Conservation (phyloP, 148 eudicot species). For the Rhododendron simsii region DNA sequence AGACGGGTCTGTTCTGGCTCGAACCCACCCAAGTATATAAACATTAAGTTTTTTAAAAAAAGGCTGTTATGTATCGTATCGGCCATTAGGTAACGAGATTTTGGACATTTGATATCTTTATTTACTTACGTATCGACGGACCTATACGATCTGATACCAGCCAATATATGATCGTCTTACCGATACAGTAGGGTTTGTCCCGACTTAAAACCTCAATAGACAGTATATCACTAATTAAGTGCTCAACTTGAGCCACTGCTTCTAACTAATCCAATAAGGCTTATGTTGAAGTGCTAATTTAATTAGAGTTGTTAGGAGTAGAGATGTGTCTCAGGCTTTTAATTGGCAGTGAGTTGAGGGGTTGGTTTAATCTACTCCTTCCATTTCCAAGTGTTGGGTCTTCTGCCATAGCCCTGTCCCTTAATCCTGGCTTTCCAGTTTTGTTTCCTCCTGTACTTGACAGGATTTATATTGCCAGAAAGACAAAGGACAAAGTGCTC, state of each 20-base stretch:
- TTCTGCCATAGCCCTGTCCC: not conserved
- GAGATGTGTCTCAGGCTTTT: not conserved
- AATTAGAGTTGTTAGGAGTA: not conserved
- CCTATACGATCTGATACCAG: not conserved
- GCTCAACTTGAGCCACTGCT: not conserved
- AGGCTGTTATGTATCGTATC: no score
- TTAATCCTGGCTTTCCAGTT: not conserved
- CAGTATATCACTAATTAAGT: not conserved
- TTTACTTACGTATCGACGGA: not conserved
- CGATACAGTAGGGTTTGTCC: no score
- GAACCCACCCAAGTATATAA: not conserved
- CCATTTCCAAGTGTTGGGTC: not conserved
- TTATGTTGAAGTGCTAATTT: not conserved
- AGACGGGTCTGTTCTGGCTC: not conserved
- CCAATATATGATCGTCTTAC: not conserved
- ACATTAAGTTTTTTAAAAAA: no score
- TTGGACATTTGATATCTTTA: not conserved
- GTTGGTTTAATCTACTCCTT: not conserved
- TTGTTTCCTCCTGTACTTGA: not conserved
- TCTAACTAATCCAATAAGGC: not conserved
- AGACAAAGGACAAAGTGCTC: not conserved
- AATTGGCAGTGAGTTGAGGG: not conserved
- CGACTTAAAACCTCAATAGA: not conserved
- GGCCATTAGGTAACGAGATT: no score
- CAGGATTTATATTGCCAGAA: not conserved